Conservation (phyloP, 192 early-diverging fungal genomes). For the Gaertneriomyces sp. region DNA sequence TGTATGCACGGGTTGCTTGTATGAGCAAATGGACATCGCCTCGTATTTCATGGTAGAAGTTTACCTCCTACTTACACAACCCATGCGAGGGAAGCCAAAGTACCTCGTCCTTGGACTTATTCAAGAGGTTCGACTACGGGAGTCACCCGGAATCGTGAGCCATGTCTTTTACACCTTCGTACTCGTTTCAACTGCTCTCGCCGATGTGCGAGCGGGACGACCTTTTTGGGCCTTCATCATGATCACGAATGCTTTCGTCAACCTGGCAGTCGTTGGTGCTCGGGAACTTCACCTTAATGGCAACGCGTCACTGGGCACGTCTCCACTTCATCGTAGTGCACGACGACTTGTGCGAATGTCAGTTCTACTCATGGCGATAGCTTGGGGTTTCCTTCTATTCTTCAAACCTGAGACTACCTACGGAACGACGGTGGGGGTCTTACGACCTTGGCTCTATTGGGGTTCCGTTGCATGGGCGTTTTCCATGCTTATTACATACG, state of each 20-base stretch:
- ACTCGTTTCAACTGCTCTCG: not conserved
- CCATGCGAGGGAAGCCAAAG: not conserved
- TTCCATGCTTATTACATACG: slow-evolving; percentile 2
- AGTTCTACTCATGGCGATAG: not conserved
- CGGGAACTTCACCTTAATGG: not conserved
- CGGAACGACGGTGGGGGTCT: not conserved
- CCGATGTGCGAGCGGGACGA: not conserved
- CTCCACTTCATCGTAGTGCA: not conserved
- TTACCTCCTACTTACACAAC: not conserved
- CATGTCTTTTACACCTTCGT: not conserved
- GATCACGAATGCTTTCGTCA: not conserved
- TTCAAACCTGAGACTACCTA: not conserved
- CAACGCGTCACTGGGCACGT: slow-evolving; percentile 1
- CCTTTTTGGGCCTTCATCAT: not conserved
- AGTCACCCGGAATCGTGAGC: not conserved
- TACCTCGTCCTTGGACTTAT: not conserved
- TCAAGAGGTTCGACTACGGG: slow-evolving; percentile 1
- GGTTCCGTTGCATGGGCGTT: not conserved
- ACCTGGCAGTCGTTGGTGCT: not conserved
- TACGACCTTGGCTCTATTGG: not conserved
- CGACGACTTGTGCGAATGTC: not conserved
- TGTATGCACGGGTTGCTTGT: not conserved
- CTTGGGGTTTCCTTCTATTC: not conserved
- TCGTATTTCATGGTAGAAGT: not conserved
- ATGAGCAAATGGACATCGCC: not conserved